Base-by-base conservation (phyloP, 2,329 filamentous ascomycete genomes). In the Curvularia sp. region DNA sequence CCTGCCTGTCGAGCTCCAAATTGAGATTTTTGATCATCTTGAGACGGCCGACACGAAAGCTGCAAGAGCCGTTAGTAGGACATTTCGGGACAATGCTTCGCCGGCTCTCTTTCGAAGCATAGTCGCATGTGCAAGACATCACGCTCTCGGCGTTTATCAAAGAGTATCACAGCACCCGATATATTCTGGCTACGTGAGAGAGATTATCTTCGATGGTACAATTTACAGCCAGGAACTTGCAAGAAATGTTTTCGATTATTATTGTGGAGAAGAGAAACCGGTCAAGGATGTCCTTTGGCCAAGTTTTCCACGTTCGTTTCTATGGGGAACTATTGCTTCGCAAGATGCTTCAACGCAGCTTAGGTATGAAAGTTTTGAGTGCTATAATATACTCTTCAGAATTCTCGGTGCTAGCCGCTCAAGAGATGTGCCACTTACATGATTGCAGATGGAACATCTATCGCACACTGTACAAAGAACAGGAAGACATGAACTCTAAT, bases 191-290 rank as follows among this genome's bases (percentile, higher is more conserved):
- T 75, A 71, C 49, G 69, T 75, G 10, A 73, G 64, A 43, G 69
- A 73, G 42, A 66, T 76, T n/a, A 49, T 74, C 33, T 75, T 73
- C 39, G 74, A 75, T 57, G 70, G 66, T 4, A 70, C 71, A 2
- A 30, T 67, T 1, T 75, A 70, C 47, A 55, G 13, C 3, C 8
- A 20, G 13, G 24, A 5, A n/a, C 18, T 38, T 22, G 18, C 31
- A 24, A 7, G 4, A 15, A 1, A 49, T 18, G n/a, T 28, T 8
- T 28, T 8, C 5, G 2, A n/a, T 5, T 22, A 28, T 33, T 4
- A 4, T 33, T 4, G 4, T 3, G 18, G 4, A 22, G 18, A n/a
- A 20, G 38, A 41, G 5, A 68, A 73, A 35, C 2, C 15, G 4
- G 12, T 1, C 6, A 15, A 6, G 4, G 5, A 35, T 12, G 4